Evolutionary conservation across 768 basidiomycete genomes (phyloP).

Genomic region (Lepiota brunneoincarnata): DNA sequence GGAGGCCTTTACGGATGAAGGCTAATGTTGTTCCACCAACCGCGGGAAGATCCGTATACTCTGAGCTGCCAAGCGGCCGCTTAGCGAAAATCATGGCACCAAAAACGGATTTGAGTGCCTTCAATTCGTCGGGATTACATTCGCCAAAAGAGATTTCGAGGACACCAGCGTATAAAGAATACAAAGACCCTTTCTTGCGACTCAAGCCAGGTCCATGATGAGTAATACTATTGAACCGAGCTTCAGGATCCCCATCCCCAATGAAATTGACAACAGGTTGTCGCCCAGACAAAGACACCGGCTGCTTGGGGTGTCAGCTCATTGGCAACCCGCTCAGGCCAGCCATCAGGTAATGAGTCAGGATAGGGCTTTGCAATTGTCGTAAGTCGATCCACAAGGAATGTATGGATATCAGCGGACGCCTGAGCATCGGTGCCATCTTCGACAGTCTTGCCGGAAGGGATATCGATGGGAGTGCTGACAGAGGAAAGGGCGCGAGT

Average conservation of each 20-base stretch:
- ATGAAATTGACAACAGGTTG: constrained; percentile 21
- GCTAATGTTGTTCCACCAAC: constrained; percentile 16
- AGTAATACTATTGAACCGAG: constrained; percentile 12
- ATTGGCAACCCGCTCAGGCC: constrained; percentile 21
- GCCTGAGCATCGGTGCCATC: constrained; percentile 8
- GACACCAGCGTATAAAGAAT: constrained; percentile 15
- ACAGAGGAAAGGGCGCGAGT: constrained; percentile 11
- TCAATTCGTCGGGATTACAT: constrained; percentile 8
- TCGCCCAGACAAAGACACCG: constrained; percentile 30
- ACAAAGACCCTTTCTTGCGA: constrained; percentile 13
- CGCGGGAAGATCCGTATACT: constrained; percentile 12
- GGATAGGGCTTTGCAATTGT: constrained; percentile 16
- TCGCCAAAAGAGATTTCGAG: constrained; percentile 17
- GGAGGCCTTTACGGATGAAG: constrained; percentile 18
- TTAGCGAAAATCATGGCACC: constrained; percentile 22
- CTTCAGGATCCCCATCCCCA: constrained; percentile 15
- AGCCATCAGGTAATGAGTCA: constrained; percentile 11
- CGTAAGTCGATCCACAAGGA: constrained; percentile 15
- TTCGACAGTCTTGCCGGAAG: constrained; percentile 13
- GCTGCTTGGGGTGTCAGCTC: constrained; percentile 22
- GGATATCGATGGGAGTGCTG: constrained; percentile 16
- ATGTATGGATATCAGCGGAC: constrained; percentile 22
- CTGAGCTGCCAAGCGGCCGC: constrained; percentile 16
- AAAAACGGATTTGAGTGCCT: constrained; percentile 16
- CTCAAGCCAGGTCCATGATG: constrained; percentile 12